phyloP scores from a whole-genome alignment of 805 yeast genomes.

The Martiniozyma abietophila region DNA sequence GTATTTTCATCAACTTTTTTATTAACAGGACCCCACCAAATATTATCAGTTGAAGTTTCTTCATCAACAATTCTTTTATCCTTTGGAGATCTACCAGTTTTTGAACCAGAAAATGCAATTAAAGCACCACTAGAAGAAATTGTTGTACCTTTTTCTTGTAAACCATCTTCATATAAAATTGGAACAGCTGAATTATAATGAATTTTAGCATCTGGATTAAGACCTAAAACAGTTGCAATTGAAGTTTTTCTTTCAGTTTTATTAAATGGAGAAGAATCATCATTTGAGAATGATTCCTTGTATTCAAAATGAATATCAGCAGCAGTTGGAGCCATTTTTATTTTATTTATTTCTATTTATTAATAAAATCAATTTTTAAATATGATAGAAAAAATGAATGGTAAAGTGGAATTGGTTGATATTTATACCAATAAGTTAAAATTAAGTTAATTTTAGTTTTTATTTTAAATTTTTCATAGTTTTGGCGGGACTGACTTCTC shows the following conservation, averaged over 20 bases:
- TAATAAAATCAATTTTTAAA: too few relatives aligned
- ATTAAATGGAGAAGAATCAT: conserved; percentile 17
- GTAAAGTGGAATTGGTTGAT: too few relatives aligned
- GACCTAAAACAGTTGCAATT: conserved; percentile 31
- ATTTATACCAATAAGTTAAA: too few relatives aligned
- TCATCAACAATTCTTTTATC: conserved; percentile 98
- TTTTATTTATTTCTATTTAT: too few relatives aligned
- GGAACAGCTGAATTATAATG: conserved; percentile 94
- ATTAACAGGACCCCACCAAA: conserved; percentile 99
- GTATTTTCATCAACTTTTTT: conserved; percentile 89
- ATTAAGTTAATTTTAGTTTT: too few relatives aligned
- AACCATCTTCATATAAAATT: conserved; percentile 87
- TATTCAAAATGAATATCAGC: conserved; percentile 28
- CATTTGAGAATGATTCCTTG: conserved; percentile 18
- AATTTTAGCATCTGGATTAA: conserved; percentile 54
- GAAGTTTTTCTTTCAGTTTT: conserved; percentile 22
- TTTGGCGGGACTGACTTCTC: too few relatives aligned
- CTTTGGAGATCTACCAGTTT: conserved; percentile 97
- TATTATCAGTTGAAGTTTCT: conserved; percentile 67
- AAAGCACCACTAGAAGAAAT: conserved; percentile 90
- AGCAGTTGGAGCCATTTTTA: conserved; percentile 33
- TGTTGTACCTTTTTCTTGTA: conserved; percentile 82
- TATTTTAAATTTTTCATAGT: too few relatives aligned
- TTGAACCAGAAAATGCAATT: conserved; percentile 89
- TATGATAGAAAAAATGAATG: too few relatives aligned